Evolutionary conservation across 2,329 filamentous ascomycete species (phyloP), one percentile per base, ranked within the genome.

Genomic region (Xylariaceae sp.): DNA sequence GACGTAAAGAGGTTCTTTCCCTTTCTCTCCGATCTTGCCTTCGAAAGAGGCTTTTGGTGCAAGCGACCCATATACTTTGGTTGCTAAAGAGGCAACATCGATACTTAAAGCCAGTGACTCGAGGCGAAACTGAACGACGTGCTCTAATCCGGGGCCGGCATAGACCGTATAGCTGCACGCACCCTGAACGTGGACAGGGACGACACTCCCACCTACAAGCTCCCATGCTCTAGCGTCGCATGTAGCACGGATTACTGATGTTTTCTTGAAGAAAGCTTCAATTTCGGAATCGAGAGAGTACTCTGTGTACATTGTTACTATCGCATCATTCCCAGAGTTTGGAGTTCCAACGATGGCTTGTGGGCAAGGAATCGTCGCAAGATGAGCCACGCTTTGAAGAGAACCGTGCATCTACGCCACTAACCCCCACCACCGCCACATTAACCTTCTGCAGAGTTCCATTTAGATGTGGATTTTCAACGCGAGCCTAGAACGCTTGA

Each of bases 81-180:
- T 44, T 19, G 60, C 64, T 2, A 68, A 55, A 16, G 52, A 45
- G 16, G 27, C 40, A 48, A 52, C 63, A 19, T 68, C 60, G 27
- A 57, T 56, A 17, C 58, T 59, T n/a, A 70, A 55, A 23, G 56
- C 47, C 3, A 66, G 54, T 3, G 62, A 66, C 50, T 58, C 57
- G 10, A 70, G 62, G 38, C 65, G 65, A 52, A 67, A 70, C 53
- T 71, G 66, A 29, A 62, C 62, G 25, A 69, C 62, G 37, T 55
- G 63, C 54, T 67, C 62, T 17, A 49, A 51, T 25, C 60, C 50
- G 8, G 45, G 48, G 4, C 68, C 63, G n/a, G 64, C 63, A 45
- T 68, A 71, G 37, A 69, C 60, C 2, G 63, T 64, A 55, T 70
- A 70, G 57, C 65, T 69, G 52, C 63, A 70, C 22, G 55, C 56